These are phyloP conservation scores for Cryptococcus hybrid DNA, from an alignment of 1,284 basidiomycete species.

Conservation along the genomic window DNA sequence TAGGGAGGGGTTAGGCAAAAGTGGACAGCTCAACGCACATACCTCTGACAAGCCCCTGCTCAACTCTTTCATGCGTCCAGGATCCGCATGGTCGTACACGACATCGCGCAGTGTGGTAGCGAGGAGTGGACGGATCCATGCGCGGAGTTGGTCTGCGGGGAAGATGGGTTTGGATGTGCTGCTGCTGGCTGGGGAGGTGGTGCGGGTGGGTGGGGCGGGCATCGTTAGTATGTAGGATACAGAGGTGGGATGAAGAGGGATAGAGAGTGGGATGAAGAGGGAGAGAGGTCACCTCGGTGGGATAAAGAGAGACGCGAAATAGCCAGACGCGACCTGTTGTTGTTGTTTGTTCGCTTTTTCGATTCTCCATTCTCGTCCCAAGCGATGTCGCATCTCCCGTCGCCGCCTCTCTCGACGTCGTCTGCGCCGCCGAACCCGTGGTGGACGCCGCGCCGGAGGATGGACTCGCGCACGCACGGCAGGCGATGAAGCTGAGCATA, in stretches of 20 bases:
- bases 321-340: too few relatives aligned
- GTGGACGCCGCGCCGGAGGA: background rate
- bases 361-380: too few relatives aligned
- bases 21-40: background rate
- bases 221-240: constrained; percentile 23
- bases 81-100: background rate
- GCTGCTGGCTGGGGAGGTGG: too few relatives aligned
- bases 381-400: constrained; percentile 29
- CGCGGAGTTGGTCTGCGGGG: background rate
- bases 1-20: background rate
- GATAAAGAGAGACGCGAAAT: too few relatives aligned
- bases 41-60: background rate
- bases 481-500: too few relatives aligned
- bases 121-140: background rate
- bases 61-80: background rate
- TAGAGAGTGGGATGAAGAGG: too few relatives aligned
- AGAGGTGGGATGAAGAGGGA: constrained; percentile 8
- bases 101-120: background rate
- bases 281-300: too few relatives aligned
- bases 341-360: too few relatives aligned
- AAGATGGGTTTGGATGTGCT: too few relatives aligned
- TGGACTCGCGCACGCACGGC: too few relatives aligned
- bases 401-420: background rate
- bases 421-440: background rate
- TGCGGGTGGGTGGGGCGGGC: too few relatives aligned